A percentile compares a stretch with the other conserved stretches of the same genome.
Conservation (phyloP, 2,329 filamentous ascomycete genomes). For the Huntiella moniliformis region DNA sequence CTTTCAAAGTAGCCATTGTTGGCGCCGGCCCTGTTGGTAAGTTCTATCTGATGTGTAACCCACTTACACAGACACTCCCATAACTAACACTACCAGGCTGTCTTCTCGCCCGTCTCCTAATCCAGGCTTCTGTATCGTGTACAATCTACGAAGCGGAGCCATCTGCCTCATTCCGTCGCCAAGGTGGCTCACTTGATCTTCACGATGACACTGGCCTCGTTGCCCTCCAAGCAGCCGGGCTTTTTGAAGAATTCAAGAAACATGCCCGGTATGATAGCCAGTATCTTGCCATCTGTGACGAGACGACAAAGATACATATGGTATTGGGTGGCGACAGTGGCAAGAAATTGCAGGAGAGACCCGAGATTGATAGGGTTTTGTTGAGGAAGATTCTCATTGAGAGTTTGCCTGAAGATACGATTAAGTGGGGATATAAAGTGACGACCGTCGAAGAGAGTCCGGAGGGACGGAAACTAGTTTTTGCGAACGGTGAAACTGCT, state of each 20-base stretch:
- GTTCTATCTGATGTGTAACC: not conserved
- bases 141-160: constrained; percentile 32
- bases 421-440: constrained; percentile 29
- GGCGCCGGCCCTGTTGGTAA: constrained; percentile 17
- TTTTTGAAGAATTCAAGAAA: constrained; percentile 31
- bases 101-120: constrained; percentile 32
- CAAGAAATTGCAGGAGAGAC: constrained; percentile 20
- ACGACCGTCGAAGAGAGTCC: constrained; percentile 17
- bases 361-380: constrained; percentile 33
- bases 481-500: constrained; percentile 18
- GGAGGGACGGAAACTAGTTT: constrained; percentile 20
- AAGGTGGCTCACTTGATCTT: constrained; percentile 36
- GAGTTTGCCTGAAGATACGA: constrained; percentile 25
- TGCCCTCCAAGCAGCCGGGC: constrained; percentile 29
- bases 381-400: constrained; percentile 26
- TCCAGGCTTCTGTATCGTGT: constrained; percentile 25
- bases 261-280: constrained; percentile 34
- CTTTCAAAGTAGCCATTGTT: constrained; percentile 7
- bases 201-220: constrained; percentile 31
- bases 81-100: constrained; percentile 18
- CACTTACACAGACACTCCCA: constrained; percentile 13
- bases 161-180: constrained; percentile 24
- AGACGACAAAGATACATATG: constrained; percentile 9
- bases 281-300: constrained; percentile 26
- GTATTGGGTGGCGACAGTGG: constrained; percentile 15